Percentiles rank a stretch among this genome's conserved stretches.
phyloP scores from a whole-genome alignment of 139 green algal species.

The Eudorina sp. region DNA sequence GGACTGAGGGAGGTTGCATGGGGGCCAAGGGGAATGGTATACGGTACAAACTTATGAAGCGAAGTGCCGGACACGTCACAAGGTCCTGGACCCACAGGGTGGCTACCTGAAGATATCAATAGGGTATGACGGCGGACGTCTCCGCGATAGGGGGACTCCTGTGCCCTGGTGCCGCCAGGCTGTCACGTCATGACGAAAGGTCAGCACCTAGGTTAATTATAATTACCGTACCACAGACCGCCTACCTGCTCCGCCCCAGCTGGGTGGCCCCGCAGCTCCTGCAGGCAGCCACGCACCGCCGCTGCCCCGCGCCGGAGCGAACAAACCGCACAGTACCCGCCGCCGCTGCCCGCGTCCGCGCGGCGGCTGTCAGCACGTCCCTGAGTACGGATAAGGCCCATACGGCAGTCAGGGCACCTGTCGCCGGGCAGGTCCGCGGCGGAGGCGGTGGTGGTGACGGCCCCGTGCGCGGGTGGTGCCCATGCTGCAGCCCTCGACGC shows the following conservation, averaged over 20 bases:
- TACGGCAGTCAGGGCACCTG: not conserved
- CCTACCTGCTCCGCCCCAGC: constrained; percentile 16
- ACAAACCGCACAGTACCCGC: not conserved
- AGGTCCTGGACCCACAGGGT: too few relatives aligned
- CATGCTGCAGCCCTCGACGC: not conserved
- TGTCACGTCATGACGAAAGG: too few relatives aligned
- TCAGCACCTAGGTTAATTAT: too few relatives aligned
- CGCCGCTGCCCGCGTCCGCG: not conserved
- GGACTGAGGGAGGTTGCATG: too few relatives aligned
- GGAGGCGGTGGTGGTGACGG: not conserved
- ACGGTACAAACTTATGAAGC: too few relatives aligned
- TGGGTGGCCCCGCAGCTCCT: not conserved
- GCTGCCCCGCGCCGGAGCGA: constrained; percentile 19
- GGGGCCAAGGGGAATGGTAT: too few relatives aligned
- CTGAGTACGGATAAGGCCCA: not conserved
- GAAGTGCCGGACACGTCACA: too few relatives aligned
- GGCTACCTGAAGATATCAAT: too few relatives aligned
- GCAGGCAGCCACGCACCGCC: constrained; percentile 1
- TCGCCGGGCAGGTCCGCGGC: not conserved
- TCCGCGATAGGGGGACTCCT: too few relatives aligned
- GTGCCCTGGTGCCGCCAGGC: too few relatives aligned
- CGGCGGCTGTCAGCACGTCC: not conserved
- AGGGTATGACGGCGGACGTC: too few relatives aligned
- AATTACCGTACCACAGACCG: too few relatives aligned
- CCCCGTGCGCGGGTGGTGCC: not conserved